These are phyloP conservation scores for Melaleuca alternifolia DNA, from an alignment of 345 rosid species.

Conservation along the genomic window DNA sequence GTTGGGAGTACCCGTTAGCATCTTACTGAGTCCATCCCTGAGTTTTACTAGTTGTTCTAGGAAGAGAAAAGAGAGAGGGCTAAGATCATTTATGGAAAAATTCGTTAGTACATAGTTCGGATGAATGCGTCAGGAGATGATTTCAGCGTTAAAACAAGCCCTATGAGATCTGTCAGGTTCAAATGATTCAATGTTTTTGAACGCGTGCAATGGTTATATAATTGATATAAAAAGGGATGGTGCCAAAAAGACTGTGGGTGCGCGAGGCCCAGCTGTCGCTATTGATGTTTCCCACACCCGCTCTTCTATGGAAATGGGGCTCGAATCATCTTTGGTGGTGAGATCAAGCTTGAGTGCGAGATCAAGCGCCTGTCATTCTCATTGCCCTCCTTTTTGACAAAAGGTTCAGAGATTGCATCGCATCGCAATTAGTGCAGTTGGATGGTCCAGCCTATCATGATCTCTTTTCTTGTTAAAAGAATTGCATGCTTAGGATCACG, in stretches of 20 bases:
- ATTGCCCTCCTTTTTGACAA: not conserved
- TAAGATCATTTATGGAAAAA: not conserved
- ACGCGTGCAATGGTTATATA: not conserved
- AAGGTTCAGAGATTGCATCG: not conserved
- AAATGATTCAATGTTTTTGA: not conserved
- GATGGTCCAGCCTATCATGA: not conserved
- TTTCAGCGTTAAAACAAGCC: not conserved
- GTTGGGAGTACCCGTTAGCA: not conserved
- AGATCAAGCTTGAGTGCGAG: not conserved
- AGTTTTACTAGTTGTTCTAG: not conserved
- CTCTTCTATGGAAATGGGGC: not conserved
- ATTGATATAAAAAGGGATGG: not conserved
- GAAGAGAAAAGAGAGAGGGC: not conserved
- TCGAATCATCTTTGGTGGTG: not conserved
- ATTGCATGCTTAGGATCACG: not conserved
- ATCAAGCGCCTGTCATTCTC: not conserved
- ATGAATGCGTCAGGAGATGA: not conserved
- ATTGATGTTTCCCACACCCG: slow-evolving; percentile 21
- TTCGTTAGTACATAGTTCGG: not conserved
- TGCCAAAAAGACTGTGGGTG: slow-evolving; percentile 10
- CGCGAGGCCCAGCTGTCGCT: slow-evolving; percentile 34
- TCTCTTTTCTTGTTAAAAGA: not conserved
- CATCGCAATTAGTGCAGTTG: not conserved
- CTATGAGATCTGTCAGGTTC: not conserved
- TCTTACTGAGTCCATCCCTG: not conserved